Percentiles rank a stretch among this genome's conserved stretches.
Evolutionary conservation across 176 grass and related monocot species (phyloP).

Genomic region (Hordeum marinum): DNA sequence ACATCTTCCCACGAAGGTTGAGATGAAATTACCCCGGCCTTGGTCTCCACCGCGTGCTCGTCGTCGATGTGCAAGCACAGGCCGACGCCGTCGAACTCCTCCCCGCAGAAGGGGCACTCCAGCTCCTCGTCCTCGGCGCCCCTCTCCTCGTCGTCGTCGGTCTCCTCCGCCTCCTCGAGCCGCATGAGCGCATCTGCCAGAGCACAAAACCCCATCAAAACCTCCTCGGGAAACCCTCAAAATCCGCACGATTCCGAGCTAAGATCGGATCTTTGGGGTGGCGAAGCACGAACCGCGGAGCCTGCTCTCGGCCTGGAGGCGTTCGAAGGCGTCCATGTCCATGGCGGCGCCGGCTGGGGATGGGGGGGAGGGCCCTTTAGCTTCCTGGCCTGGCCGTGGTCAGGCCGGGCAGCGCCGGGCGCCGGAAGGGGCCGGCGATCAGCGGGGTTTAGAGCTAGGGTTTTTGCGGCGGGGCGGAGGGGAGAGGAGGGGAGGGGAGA

Average conservation of each 20-base stretch:
- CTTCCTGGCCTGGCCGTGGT: neutral
- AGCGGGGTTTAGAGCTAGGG: constrained; percentile 19
- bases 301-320: constrained; percentile 35
- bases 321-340: constrained; percentile 55
- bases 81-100: constrained; percentile 67
- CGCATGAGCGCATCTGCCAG: constrained; percentile 56
- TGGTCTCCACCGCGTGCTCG: constrained; percentile 56
- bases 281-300: constrained; percentile 46
- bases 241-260: neutral
- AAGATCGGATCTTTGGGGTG: constrained; percentile 12
- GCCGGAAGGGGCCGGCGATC: neutral
- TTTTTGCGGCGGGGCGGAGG: constrained; percentile 23
- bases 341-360: constrained; percentile 21
- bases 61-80: constrained; percentile 76
- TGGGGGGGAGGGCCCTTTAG: too few species aligned
- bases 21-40: constrained; percentile 51
- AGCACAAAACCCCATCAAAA: constrained; percentile 22
- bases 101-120: constrained; percentile 84
- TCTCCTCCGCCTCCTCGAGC: constrained; percentile 58
- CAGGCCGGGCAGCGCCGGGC: neutral
- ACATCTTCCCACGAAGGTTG: neutral
- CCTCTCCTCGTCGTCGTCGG: constrained; percentile 44
- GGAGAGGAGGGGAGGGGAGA: constrained; percentile 1
- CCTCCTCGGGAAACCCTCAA: neutral
- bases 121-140: constrained; percentile 30